These are phyloP conservation scores for Groenewaldozyma tartarivorans DNA, from an alignment of 805 yeast genomes.

Conservation along the genomic window DNA sequence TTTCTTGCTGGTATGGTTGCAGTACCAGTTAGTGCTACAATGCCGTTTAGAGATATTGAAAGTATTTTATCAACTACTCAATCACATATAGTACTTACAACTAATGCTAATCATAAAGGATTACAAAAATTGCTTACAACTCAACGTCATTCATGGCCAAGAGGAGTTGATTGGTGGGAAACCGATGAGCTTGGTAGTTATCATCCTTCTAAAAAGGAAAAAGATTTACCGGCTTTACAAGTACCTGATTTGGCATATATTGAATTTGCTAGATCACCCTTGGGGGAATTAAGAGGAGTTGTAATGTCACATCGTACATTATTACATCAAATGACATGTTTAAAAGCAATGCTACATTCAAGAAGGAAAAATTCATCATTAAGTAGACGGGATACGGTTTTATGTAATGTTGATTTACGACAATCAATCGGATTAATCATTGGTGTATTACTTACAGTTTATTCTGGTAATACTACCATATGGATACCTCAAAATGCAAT, in stretches of 20 bases:
- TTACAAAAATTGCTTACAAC: slow-evolving; percentile 52
- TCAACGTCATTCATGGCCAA: slow-evolving; percentile 54
- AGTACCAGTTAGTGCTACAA: slow-evolving; percentile 77
- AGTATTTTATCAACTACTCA: slow-evolving; percentile 66
- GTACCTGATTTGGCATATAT: slow-evolving; percentile 85
- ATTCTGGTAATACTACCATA: slow-evolving; percentile 70
- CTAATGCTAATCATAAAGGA: slow-evolving; percentile 68
- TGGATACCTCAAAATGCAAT: slow-evolving; percentile 71
- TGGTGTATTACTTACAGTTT: slow-evolving; percentile 73
- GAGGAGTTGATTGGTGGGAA: slow-evolving; percentile 65
- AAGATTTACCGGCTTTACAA: slow-evolving; percentile 54
- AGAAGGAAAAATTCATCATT: slow-evolving; percentile 39
- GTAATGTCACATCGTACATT: slow-evolving; percentile 85
- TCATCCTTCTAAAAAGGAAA: slow-evolving; percentile 46
- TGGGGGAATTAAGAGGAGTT: slow-evolving; percentile 88
- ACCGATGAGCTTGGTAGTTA: slow-evolving; percentile 80
- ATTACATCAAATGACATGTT: slow-evolving; percentile 74
- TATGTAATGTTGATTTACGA: slow-evolving; percentile 58
- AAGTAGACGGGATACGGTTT: slow-evolving; percentile 35
- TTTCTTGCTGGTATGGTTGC: slow-evolving; percentile 91
- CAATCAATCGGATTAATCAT: slow-evolving; percentile 79
- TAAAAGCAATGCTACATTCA: slow-evolving; percentile 54
- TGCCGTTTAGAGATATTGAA: slow-evolving; percentile 57
- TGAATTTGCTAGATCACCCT: slow-evolving; percentile 82
- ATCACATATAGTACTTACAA: slow-evolving; percentile 67